These are phyloP conservation scores for Canavalia ensiformis DNA, from an alignment of 306 rosid species.

Conservation along the genomic window DNA sequence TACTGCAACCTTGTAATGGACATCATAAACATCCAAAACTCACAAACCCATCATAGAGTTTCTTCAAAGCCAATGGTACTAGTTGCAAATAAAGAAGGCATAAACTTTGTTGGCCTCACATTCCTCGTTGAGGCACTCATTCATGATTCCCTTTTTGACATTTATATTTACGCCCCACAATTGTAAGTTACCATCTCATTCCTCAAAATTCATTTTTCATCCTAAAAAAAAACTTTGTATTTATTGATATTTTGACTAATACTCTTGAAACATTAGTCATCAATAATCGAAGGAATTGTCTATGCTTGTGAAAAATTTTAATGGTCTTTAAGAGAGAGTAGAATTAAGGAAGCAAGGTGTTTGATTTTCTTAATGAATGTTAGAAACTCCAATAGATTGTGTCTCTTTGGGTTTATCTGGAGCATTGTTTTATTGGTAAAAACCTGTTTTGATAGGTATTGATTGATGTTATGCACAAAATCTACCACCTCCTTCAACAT, in stretches of 20 bases:
- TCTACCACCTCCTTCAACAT: background rate
- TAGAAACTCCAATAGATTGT: conserved; percentile 69
- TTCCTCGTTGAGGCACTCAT: conserved; percentile 59
- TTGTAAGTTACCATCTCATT: conserved; percentile 39
- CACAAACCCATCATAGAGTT: conserved; percentile 39
- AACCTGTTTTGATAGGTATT: conserved; percentile 58
- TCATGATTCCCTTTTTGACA: conserved; percentile 50
- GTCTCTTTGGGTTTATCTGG: conserved; percentile 73
- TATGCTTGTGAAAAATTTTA: background rate
- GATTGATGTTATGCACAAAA: background rate
- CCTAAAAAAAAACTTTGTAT: too few relatives aligned
- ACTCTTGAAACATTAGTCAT: too few relatives aligned
- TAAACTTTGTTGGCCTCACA: conserved; percentile 59
- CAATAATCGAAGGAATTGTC: too few relatives aligned
- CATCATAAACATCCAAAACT: too few relatives aligned
- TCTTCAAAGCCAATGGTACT: conserved; percentile 54
- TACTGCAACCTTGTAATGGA: too few relatives aligned
- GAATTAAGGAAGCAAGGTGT: background rate
- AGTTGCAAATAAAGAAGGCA: conserved; percentile 63
- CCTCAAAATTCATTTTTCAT: background rate
- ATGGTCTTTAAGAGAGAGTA: background rate
- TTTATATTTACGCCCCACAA: conserved; percentile 63
- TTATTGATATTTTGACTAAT: too few relatives aligned
- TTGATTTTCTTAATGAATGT: background rate
- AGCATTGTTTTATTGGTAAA: conserved; percentile 66